These are phyloP conservation scores for Penicillium steckii DNA, from an alignment of 495 filamentous ascomycete species.

Conservation along the genomic window DNA sequence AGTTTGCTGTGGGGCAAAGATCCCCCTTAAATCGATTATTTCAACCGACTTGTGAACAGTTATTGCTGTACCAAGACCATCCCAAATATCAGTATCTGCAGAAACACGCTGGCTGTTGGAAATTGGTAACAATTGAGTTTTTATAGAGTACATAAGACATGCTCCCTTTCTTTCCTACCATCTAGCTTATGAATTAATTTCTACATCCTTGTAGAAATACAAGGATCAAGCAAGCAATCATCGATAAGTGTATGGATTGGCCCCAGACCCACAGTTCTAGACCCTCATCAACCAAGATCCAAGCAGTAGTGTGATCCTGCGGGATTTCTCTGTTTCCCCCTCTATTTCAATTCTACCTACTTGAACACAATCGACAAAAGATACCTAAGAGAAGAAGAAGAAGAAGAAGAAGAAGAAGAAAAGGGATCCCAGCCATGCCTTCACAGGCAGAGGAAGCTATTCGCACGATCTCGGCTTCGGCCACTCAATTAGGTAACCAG, in stretches of 20 bases:
- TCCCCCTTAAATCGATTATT: not conserved
- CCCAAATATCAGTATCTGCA: not conserved
- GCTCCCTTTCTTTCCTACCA: not conserved
- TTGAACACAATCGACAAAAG: too few relatives aligned
- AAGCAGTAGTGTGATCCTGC: constrained; percentile 1
- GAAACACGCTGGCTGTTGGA: not conserved
- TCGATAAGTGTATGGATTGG: not conserved
- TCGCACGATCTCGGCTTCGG: constrained; percentile 20
- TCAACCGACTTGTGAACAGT: not conserved
- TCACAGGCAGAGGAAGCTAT: constrained; percentile 18
- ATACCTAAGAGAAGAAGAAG: too few relatives aligned
- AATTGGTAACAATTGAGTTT: not conserved
- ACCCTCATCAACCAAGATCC: not conserved
- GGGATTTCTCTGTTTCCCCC: not conserved
- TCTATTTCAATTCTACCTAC: not conserved
- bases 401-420: too few relatives aligned
- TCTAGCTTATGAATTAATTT: not conserved
- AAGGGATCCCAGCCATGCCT: too few relatives aligned
- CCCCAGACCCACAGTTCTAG: constrained; percentile 1
- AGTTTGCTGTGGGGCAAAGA: not conserved
- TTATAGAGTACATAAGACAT: not conserved
- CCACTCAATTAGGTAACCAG: constrained; percentile 41
- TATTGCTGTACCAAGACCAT: not conserved
- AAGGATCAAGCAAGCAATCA: not conserved
- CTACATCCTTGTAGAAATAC: too few relatives aligned